phyloP scores from a whole-genome alignment of 1,139 yeast genomes.

The Sugiyamaella novakii region DNA sequence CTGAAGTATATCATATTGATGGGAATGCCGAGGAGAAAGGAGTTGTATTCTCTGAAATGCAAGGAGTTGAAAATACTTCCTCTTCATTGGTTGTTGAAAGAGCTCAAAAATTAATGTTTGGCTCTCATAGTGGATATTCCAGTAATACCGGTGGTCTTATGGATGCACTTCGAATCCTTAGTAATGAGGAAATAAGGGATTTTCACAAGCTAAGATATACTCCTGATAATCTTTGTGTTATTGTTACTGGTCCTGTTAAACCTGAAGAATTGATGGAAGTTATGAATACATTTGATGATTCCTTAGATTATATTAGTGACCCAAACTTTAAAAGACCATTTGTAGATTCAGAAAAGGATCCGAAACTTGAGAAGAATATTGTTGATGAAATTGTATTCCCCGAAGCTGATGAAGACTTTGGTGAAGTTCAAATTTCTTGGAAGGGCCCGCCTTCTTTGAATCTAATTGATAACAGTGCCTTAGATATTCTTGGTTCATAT shows the following conservation, averaged over 20 bases:
- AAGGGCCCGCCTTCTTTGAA: constrained; percentile 72
- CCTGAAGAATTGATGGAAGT: constrained; percentile 65
- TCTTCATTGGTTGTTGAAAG: constrained; percentile 68
- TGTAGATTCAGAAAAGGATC: constrained; percentile 64
- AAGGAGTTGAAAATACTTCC: constrained; percentile 83
- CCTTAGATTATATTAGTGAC: constrained; percentile 49
- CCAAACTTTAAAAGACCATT: constrained; percentile 63
- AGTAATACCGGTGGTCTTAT: constrained; percentile 95
- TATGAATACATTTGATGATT: constrained; percentile 65
- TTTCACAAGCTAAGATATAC: constrained; percentile 76
- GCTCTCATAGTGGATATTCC: constrained; percentile 71
- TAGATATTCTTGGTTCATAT: constrained; percentile 73
- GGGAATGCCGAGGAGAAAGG: constrained; percentile 92
- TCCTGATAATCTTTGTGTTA: constrained; percentile 80
- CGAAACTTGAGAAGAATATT: constrained; percentile 43
- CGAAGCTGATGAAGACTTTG: constrained; percentile 83
- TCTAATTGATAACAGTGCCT: constrained; percentile 59
- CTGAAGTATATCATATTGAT: constrained; percentile 95
- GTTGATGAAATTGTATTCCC: constrained; percentile 73
- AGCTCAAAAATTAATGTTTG: constrained; percentile 63
- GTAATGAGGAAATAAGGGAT: constrained; percentile 69
- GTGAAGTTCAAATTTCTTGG: constrained; percentile 77
- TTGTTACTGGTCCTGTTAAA: constrained; percentile 82
- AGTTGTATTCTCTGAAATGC: constrained; percentile 97
- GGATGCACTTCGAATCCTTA: constrained; percentile 69